Evolutionary conservation across 1,284 basidiomycete species (phyloP).

Genomic region (Tilletia horrida): DNA sequence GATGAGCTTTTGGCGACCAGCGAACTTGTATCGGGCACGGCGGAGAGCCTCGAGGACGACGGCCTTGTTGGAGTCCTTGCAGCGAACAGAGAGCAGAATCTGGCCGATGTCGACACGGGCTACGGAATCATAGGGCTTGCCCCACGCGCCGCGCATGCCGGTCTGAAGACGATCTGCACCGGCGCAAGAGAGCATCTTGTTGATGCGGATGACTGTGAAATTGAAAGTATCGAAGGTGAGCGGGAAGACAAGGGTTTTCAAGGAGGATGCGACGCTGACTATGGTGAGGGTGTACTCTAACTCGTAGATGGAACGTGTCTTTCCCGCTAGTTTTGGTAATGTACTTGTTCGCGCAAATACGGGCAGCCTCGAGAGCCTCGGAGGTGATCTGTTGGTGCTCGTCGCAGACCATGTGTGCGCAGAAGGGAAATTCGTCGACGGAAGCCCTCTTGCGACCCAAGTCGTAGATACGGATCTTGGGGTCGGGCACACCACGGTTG

Average conservation of each 20-base stretch:
- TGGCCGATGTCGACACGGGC: conserved; percentile 96
- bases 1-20: conserved; percentile 98
- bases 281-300: conserved; percentile 78
- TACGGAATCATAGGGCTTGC: conserved; percentile 94
- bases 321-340: conserved; percentile 97
- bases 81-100: conserved; percentile 91
- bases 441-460: conserved; percentile 90
- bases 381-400: conserved; percentile 97
- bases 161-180: conserved; percentile 95
- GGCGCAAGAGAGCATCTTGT: conserved; percentile 99
- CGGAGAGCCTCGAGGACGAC: conserved; percentile 90
- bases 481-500: conserved; percentile 73
- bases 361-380: conserved; percentile 95
- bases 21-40: conserved; percentile 93
- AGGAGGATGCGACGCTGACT: conserved; percentile 68
- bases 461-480: conserved; percentile 62
- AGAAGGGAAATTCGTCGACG: conserved; percentile 81
- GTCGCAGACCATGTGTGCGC: conserved; percentile 88
- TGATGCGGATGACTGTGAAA: conserved; percentile 79
- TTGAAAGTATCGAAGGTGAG: neutral
- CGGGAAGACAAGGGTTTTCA: neutral
- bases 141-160: conserved; percentile 99
- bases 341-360: conserved; percentile 99
- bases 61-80: conserved; percentile 79
- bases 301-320: conserved; percentile 97